Evolutionary conservation across 441 rosid genomes (phyloP), one percentile per base, ranked within the genome.

Genomic region (Erodium texanum): DNA sequence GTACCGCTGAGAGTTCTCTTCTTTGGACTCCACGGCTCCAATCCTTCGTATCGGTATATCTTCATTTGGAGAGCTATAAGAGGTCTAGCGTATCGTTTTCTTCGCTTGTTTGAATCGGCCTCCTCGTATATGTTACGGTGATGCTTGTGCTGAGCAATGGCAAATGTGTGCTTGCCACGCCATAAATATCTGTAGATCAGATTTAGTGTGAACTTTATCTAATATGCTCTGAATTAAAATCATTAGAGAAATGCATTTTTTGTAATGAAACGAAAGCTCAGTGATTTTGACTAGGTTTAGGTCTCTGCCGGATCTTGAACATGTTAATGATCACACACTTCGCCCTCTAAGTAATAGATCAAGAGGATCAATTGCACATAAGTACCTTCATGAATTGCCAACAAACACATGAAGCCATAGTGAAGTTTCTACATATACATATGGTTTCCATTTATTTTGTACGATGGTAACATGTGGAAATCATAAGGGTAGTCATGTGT

Each of bases 111-210:
- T 71, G 97, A 90, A 82, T 92, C 98, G 56, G 99, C 97, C 81
- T 92, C 97, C 80, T 94, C 99, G 15, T 92, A 91, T 78, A 92
- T 83, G 67, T 79, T 86, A 66, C 73, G 84, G 73, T 88, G 96
- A 78, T 89, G 96, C 79, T 92, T 94, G 84, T 92, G 99, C 76
- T 87, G 98, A 54, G 96, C 94, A 77, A 92, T 88, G 62, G 97
- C 92, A 82, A 92, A 94, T 48, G 91, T 89, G 76, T 86, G 84
- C 76, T 88, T 89, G 70, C 86, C 96, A 72, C 89, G 91, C 97
- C 97, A 94, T 70, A 94, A 73, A 76, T 91, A 94, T 81, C 97
- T 94, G 83, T 69, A 69, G 24, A 70, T 64, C 36, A 68, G 19
- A 66, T 41, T 20, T 54, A 14, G 62, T 16, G 68, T 65, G 45